Percentiles rank a stretch among this genome's conserved stretches.
These are phyloP conservation scores for Neonectria faginata DNA, from an alignment of 2,329 filamentous ascomycete species.

Conservation along the genomic window DNA sequence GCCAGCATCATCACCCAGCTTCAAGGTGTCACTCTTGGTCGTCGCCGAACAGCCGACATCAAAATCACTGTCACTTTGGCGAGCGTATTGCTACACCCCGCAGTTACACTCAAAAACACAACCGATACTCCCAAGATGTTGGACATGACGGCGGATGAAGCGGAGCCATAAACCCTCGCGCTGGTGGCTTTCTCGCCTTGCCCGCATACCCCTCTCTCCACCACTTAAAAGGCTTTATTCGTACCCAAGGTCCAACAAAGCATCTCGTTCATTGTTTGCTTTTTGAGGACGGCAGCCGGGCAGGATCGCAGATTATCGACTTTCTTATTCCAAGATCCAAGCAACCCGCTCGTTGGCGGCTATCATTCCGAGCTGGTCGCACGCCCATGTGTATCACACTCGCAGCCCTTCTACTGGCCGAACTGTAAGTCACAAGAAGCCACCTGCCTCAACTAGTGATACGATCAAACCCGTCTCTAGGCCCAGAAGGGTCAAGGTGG, in stretches of 20 bases:
- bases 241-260: slow-evolving; percentile 7
- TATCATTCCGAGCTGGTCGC: neutral
- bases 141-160: slow-evolving; percentile 10
- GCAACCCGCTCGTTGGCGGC: neutral
- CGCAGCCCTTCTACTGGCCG: slow-evolving; percentile 15
- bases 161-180: slow-evolving; percentile 17
- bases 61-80: neutral
- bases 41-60: neutral
- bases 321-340: slow-evolving; percentile 1
- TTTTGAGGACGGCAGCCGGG: slow-evolving; percentile 10
- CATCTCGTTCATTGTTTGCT: slow-evolving; percentile 11
- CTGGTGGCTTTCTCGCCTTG: slow-evolving; percentile 11
- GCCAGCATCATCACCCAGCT: neutral
- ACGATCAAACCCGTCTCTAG: slow-evolving; percentile 18
- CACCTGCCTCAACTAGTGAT: slow-evolving; percentile 2
- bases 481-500: slow-evolving; percentile 13
- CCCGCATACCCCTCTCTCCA: slow-evolving; percentile 14
- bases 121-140: neutral
- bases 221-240: neutral
- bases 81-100: neutral
- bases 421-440: neutral
- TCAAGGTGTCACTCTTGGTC: slow-evolving; percentile 1
- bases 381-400: neutral
- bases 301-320: neutral
- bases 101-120: neutral